These are phyloP conservation scores for Diophrys appendiculata DNA, from an alignment of 73 alveolate genomes.

Conservation along the genomic window DNA sequence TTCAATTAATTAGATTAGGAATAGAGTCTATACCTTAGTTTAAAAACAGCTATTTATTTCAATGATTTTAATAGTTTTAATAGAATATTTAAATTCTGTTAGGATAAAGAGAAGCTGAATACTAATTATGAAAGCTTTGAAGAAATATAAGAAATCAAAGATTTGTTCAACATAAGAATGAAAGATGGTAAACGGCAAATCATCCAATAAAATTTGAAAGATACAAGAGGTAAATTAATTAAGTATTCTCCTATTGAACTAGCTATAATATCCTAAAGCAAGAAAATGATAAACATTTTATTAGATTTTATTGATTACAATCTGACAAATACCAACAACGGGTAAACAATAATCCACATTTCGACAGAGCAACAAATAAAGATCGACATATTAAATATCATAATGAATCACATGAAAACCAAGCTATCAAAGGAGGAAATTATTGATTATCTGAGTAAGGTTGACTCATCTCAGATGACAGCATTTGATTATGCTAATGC, in stretches of 20 bases:
- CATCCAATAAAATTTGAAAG: not conserved
- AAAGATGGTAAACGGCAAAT: not conserved
- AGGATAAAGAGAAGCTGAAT: not conserved
- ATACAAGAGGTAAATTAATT: no score
- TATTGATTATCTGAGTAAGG: not conserved
- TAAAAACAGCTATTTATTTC: no score
- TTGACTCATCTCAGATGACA: slow-evolving; percentile 1
- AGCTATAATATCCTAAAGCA: not conserved
- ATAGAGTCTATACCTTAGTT: no score
- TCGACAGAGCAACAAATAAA: not conserved
- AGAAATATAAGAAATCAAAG: not conserved
- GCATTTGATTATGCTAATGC: slow-evolving; percentile 40
- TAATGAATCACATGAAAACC: no score
- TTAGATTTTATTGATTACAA: not conserved
- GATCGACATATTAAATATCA: not conserved
- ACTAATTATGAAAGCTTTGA: not conserved
- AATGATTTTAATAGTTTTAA: not conserved
- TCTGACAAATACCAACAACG: not conserved
- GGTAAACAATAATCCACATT: not conserved
- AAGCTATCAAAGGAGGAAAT: not conserved
- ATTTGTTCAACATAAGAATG: not conserved
- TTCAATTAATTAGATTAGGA: no score
- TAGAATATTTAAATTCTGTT: not conserved
- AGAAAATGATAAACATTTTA: no score
- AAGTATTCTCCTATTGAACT: not conserved